These are phyloP conservation scores for Beauveria sp. DNA, from an alignment of 2,329 filamentous ascomycete genomes.

Conservation along the genomic window DNA sequence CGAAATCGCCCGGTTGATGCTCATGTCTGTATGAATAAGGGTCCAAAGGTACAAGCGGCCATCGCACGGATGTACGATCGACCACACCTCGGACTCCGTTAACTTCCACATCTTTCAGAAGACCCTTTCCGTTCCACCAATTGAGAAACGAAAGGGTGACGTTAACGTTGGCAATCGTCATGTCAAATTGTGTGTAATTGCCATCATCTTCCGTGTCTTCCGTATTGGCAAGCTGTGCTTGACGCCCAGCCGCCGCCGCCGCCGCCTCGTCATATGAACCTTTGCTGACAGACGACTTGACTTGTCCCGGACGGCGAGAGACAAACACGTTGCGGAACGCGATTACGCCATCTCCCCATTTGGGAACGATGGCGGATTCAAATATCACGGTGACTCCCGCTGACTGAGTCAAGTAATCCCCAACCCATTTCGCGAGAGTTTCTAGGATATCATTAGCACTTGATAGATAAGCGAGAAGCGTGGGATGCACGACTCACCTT, in stretches of 20 bases:
- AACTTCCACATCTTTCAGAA: conserved; percentile 86
- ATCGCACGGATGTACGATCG: conserved; percentile 77
- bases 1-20: conserved; percentile 87
- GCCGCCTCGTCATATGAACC: conserved; percentile 85
- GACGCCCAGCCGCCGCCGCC: conserved; percentile 67
- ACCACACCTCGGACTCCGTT: conserved; percentile 89
- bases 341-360: conserved; percentile 91
- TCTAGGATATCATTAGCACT: conserved; percentile 43
- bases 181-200: conserved; percentile 96
- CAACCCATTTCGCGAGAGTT: conserved; percentile 86
- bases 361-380: conserved; percentile 94
- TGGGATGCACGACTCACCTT: conserved; percentile 50
- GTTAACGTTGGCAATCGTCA: conserved; percentile 91
- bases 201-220: conserved; percentile 72
- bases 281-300: conserved; percentile 78
- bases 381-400: conserved; percentile 92
- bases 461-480: background rate
- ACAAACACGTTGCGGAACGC: conserved; percentile 96
- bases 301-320: conserved; percentile 79
- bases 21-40: conserved; percentile 82
- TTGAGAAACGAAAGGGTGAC: conserved; percentile 96
- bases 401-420: conserved; percentile 90
- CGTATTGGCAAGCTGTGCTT: conserved; percentile 28
- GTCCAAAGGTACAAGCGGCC: conserved; percentile 58
- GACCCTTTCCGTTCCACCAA: conserved; percentile 96